Evolutionary conservation across 257 asterid genomes (phyloP), one percentile per base, ranked within the genome.

Genomic region (Phtheirospermum japonicum): DNA sequence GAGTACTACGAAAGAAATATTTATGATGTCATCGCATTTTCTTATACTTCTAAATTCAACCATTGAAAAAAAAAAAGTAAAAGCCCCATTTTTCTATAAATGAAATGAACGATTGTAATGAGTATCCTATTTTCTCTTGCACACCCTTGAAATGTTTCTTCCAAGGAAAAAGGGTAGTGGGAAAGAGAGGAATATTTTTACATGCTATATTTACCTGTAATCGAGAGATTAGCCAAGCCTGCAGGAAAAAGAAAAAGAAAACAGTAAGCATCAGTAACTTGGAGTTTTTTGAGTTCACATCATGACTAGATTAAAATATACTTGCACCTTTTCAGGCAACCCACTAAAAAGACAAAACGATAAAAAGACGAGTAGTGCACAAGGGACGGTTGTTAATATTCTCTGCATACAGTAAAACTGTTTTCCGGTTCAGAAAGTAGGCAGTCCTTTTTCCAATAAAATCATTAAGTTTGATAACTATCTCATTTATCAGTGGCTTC

Each of bases 161-260:
- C 5, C 57, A 48, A 23, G 23, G 61, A 39, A 36, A 54, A 53
- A 43, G 53, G 49, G 17, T 30, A 64, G 61, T 36, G 19, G 57
- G 61, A 23, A 59, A 30, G 59, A 17, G 19, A 26, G 59, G 26
- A 23, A 18, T 16, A 18, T 32, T 39, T 14, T 20, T 55, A 51
- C 46, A 59, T 30, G 70, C 40, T 54, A 71, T 62, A 20, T 71
- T 39, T 78, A 90, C 97, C 97, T 67, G 85, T 62, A 62, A 87
- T 62, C 30, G 97, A 81, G 56, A 90, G 96, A 76, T 90, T 90
- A 12, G 89, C 87, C 85, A 90, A 82, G 54, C 97, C 97, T 90
- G 93, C 82, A 83, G 53, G 60, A 30, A 40, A 63, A 46, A 70
- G 17, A 9, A 40, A 74, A 63, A 71, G 34, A 53, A 55, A 70